These are phyloP conservation scores for Mucor sp. DNA, from an alignment of 371 early-diverging fungal genomes.

Conservation along the genomic window DNA sequence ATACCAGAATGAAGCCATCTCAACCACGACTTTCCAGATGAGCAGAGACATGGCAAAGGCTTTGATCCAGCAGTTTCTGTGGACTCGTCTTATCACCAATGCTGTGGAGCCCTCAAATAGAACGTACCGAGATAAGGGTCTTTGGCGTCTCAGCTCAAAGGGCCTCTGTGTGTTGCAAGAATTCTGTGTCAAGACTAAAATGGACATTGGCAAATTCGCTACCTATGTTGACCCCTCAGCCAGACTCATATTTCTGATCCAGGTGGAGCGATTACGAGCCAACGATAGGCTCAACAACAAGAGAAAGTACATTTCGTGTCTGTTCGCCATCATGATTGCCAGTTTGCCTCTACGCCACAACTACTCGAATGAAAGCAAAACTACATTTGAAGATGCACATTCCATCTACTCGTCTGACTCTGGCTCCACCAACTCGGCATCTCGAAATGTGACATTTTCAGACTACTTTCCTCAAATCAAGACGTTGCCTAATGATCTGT, in stretches of 20 bases:
- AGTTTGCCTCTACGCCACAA: conserved; percentile 19
- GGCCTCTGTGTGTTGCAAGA: conserved; percentile 61
- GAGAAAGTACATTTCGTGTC: conserved; percentile 4
- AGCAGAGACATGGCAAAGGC: conserved; percentile 63
- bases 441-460: background rate
- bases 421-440: background rate
- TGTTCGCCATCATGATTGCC: conserved; percentile 26
- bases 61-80: conserved; percentile 63
- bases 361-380: background rate
- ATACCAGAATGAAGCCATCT: conserved; percentile 28
- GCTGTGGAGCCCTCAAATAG: conserved; percentile 51
- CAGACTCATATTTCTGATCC: conserved; percentile 8
- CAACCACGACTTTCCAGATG: conserved; percentile 61
- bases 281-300: conserved; percentile 18
- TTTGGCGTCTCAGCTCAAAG: conserved; percentile 61
- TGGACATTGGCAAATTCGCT: background rate
- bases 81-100: conserved; percentile 53
- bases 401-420: conserved; percentile 3
- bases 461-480: conserved; percentile 18
- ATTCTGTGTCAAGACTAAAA: conserved; percentile 18
- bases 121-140: conserved; percentile 51
- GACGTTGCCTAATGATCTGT: conserved; percentile 10
- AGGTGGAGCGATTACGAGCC: conserved; percentile 11
- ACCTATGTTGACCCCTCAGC: background rate
- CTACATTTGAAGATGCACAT: background rate